Conservation (phyloP, 345 rosid species). For the Linum usitatissimum region DNA sequence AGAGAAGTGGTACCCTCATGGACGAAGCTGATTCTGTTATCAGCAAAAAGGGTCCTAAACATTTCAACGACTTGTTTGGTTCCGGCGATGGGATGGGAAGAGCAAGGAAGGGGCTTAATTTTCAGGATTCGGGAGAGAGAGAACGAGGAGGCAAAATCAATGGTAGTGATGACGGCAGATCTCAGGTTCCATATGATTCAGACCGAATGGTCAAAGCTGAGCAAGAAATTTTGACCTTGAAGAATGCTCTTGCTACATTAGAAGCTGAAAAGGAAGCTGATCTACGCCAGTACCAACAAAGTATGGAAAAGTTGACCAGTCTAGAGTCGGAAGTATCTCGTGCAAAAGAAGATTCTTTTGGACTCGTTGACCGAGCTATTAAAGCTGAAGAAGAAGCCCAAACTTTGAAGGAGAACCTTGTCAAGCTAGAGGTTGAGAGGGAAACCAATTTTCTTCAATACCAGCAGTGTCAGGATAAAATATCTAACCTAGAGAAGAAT, state of each 20-base stretch:
- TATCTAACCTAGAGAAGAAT: conserved; percentile 42
- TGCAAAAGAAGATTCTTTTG: conserved; percentile 57
- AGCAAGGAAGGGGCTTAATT: conserved; percentile 69
- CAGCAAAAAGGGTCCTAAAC: conserved; percentile 49
- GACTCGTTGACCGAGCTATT: conserved; percentile 50
- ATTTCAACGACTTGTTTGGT: conserved; percentile 34
- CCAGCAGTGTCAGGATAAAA: conserved; percentile 63
- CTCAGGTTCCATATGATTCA: conserved; percentile 37
- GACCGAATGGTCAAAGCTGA: conserved; percentile 61
- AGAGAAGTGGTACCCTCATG: conserved; percentile 51
- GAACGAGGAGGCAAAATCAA: conserved; percentile 14
- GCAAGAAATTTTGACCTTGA: conserved; percentile 57
- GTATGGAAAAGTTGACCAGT: conserved; percentile 57
- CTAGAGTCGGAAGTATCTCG: conserved; percentile 62
- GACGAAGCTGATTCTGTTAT: conserved; percentile 43
- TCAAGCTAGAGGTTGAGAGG: conserved; percentile 51
- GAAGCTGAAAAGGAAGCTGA: conserved; percentile 87
- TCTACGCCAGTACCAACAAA: conserved; percentile 54
- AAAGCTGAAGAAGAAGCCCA: conserved; percentile 72
- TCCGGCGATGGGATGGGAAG: conserved; percentile 36
- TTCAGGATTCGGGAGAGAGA: conserved; percentile 44
- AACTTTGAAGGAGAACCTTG: conserved; percentile 50
- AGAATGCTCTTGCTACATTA: conserved; percentile 67
- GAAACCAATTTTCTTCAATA: conserved; percentile 51
- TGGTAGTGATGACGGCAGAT: conserved; percentile 28